These are phyloP conservation scores for Petunia secreta DNA, from an alignment of 257 asterid genomes.

Conservation along the genomic window DNA sequence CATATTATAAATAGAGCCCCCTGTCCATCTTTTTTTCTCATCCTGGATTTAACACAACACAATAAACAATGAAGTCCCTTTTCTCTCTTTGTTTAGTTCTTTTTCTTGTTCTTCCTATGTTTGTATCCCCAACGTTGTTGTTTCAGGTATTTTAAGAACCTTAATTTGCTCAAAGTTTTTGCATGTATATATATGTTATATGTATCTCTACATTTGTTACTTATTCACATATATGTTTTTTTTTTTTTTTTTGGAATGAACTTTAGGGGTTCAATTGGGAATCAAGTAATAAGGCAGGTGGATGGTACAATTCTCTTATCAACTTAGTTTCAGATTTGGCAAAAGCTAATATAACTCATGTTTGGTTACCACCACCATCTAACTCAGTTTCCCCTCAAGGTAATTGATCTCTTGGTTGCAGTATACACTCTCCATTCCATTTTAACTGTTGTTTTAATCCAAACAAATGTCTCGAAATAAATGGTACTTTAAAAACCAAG, in stretches of 20 bases:
- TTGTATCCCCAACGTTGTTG: constrained; percentile 43
- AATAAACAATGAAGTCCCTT: constrained; percentile 34
- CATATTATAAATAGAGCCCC: constrained; percentile 3
- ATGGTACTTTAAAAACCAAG: not conserved
- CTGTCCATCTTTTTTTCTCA: not conserved
- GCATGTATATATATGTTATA: not conserved
- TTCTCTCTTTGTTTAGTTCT: constrained; percentile 28
- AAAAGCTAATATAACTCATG: constrained; percentile 73
- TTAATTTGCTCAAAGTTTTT: too few species aligned
- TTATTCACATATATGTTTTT: not conserved
- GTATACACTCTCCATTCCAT: not conserved
- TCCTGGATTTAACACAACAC: not conserved
- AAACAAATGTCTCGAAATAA: too few species aligned
- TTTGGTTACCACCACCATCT: constrained; percentile 93
- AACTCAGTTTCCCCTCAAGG: constrained; percentile 70
- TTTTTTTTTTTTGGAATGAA: not conserved
- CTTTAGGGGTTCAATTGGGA: constrained; percentile 77
- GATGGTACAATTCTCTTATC: constrained; percentile 70
- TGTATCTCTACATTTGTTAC: not conserved
- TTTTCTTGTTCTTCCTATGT: constrained; percentile 30
- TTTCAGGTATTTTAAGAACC: constrained; percentile 52
- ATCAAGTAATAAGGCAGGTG: constrained; percentile 50
- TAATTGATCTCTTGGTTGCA: not conserved
- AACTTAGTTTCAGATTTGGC: constrained; percentile 56
- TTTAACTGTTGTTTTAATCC: not conserved